A percentile compares a stretch with the other conserved stretches of the same genome.
phyloP scores from a whole-genome alignment of 345 rosid species.

The Populus pruinosa region DNA sequence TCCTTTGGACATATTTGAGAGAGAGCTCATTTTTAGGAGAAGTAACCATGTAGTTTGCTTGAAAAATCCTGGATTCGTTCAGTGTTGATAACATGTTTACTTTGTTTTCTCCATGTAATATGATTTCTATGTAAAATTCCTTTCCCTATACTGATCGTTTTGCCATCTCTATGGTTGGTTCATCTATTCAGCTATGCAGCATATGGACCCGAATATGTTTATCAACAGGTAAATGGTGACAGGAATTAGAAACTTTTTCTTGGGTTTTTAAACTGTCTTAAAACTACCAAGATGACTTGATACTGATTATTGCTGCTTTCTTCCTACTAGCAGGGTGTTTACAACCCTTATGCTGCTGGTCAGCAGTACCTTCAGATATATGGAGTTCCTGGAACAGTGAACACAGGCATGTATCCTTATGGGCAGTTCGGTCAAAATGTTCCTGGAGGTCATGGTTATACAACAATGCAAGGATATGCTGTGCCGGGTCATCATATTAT shows the following conservation, averaged over 20 bases:
- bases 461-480: slow-evolving; percentile 65
- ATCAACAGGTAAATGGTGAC: slow-evolving; percentile 60
- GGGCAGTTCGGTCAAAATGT: slow-evolving; percentile 67
- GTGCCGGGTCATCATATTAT: slow-evolving; percentile 68
- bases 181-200: slow-evolving; percentile 59
- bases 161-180: slow-evolving; percentile 8
- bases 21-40: slow-evolving; percentile 18
- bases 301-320: slow-evolving; percentile 9
- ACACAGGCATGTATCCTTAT: slow-evolving; percentile 57
- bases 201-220: slow-evolving; percentile 73
- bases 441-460: slow-evolving; percentile 66
- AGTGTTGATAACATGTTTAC: not conserved
- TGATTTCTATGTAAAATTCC: slow-evolving; percentile 3
- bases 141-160: slow-evolving; percentile 4
- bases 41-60: not conserved
- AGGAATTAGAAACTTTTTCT: slow-evolving; percentile 1
- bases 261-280: not conserved
- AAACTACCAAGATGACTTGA: not conserved
- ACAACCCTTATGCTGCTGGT: slow-evolving; percentile 59
- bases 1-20: slow-evolving; percentile 6
- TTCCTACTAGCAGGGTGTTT: slow-evolving; percentile 46
- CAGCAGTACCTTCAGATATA: slow-evolving; percentile 84
- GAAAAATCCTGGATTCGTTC: slow-evolving; percentile 8
- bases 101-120: not conserved
- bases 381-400: slow-evolving; percentile 69